These are phyloP conservation scores for Steccherinum ochraceum DNA, from an alignment of 768 basidiomycete genomes.

Conservation along the genomic window DNA sequence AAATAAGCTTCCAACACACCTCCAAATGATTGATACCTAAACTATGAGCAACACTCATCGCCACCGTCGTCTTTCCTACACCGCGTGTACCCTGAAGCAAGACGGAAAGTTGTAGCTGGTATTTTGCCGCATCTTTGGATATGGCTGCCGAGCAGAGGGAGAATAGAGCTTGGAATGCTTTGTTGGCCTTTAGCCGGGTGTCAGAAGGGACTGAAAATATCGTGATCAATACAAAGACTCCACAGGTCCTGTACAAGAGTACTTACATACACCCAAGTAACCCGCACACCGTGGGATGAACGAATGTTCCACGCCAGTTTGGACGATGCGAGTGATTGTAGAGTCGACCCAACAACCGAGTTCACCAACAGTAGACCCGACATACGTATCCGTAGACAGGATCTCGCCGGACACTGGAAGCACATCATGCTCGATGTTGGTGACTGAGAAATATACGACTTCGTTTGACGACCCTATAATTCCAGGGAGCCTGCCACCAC, in stretches of 20 bases:
- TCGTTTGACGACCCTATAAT: conserved; percentile 27
- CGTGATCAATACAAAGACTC: background rate
- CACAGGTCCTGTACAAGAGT: too few species aligned
- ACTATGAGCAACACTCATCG: conserved; percentile 45
- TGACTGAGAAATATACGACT: conserved; percentile 72
- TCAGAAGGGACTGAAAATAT: background rate
- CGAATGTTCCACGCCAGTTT: conserved; percentile 70
- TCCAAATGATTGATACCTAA: conserved; percentile 78
- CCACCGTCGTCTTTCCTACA: conserved; percentile 70
- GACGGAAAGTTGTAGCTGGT: conserved; percentile 61
- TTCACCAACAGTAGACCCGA: conserved; percentile 55
- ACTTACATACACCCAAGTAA: conserved; percentile 48
- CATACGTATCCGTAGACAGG: conserved; percentile 38
- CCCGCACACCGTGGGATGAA: conserved; percentile 46
- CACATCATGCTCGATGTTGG: conserved; percentile 65
- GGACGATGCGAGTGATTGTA: conserved; percentile 64
- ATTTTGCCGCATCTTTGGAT: conserved; percentile 47
- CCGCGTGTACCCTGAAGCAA: conserved; percentile 78
- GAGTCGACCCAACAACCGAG: conserved; percentile 85
- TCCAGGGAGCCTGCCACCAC: background rate
- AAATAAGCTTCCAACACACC: conserved; percentile 33
- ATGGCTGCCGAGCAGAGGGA: conserved; percentile 58
- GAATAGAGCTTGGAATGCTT: conserved; percentile 41
- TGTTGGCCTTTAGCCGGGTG: conserved; percentile 10
- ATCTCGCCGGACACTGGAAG: conserved; percentile 31